These are phyloP conservation scores for Starmera caribaea DNA, from an alignment of 805 yeast genomes.

Conservation along the genomic window DNA sequence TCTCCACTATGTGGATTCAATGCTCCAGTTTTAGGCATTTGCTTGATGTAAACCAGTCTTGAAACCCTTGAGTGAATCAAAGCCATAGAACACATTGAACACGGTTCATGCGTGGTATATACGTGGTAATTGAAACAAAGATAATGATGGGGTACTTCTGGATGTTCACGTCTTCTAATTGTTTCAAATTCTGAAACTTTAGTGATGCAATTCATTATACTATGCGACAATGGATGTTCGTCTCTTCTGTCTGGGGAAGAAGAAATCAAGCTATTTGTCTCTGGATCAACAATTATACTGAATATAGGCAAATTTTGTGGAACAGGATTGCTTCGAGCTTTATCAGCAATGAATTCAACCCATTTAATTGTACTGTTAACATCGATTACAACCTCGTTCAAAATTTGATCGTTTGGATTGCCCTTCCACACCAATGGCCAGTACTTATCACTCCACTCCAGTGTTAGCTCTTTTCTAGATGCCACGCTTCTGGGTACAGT, in stretches of 20 bases:
- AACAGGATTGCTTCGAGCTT: slow-evolving; percentile 17
- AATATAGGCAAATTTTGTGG: slow-evolving; percentile 33
- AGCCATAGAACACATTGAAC: slow-evolving; percentile 96
- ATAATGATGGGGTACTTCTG: slow-evolving; percentile 27
- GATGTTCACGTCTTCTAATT: slow-evolving; percentile 22
- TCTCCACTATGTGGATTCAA: slow-evolving; percentile 48
- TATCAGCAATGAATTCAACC: slow-evolving; percentile 19
- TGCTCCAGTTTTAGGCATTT: slow-evolving; percentile 43
- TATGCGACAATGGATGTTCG: slow-evolving; percentile 54
- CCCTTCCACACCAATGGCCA: slow-evolving; percentile 98
- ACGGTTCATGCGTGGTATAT: slow-evolving; percentile 91
- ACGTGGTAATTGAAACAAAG: slow-evolving; percentile 71
- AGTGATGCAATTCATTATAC: slow-evolving; percentile 64
- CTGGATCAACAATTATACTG: slow-evolving; percentile 58
- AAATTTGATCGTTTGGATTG: slow-evolving; percentile 65
- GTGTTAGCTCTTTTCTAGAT: slow-evolving; percentile 53
- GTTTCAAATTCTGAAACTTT: slow-evolving; percentile 50
- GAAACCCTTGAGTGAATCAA: slow-evolving; percentile 80
- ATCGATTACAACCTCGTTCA: slow-evolving; percentile 47
- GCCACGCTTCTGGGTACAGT: slow-evolving; percentile 59
- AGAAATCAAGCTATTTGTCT: slow-evolving; percentile 29
- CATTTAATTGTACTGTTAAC: slow-evolving; percentile 29
- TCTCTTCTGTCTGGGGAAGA: slow-evolving; percentile 30
- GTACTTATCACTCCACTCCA: slow-evolving; percentile 51
- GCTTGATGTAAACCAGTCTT: slow-evolving; percentile 50